Evolutionary conservation across 2,329 filamentous ascomycete species (phyloP).

Genomic region (Hypoxylon sp.): DNA sequence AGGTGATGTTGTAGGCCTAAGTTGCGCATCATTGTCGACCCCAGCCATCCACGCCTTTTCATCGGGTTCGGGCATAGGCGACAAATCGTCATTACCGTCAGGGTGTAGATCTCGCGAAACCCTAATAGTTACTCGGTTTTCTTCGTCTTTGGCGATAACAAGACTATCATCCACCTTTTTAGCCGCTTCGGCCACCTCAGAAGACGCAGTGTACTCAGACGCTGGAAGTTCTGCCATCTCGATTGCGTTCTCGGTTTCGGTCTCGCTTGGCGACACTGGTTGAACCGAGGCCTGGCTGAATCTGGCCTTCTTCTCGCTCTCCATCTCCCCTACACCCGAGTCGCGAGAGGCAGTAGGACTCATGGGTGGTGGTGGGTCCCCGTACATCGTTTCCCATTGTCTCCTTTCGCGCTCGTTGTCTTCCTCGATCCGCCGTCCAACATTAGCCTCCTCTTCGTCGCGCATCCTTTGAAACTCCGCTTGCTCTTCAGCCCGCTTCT

Average conservation of each 20-base stretch:
- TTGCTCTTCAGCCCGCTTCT: constrained; percentile 65
- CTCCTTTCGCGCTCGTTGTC: constrained; percentile 72
- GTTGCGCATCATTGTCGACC: constrained; percentile 52
- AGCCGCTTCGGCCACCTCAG: constrained; percentile 26
- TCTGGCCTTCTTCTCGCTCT: constrained; percentile 59
- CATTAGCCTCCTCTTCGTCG: constrained; percentile 74
- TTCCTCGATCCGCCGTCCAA: constrained; percentile 76
- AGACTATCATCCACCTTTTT: constrained; percentile 54
- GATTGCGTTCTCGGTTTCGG: constrained; percentile 61
- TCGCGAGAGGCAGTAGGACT: constrained; percentile 59
- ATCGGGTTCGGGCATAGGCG: constrained; percentile 47
- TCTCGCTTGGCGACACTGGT: constrained; percentile 55
- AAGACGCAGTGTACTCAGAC: constrained; percentile 46
- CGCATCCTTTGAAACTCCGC: constrained; percentile 63
- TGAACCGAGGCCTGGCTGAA: constrained; percentile 56
- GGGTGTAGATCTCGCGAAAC: constrained; percentile 65
- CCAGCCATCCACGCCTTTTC: constrained; percentile 55
- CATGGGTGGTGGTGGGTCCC: constrained; percentile 60
- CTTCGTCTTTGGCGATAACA: constrained; percentile 59
- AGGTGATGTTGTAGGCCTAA: constrained; percentile 49
- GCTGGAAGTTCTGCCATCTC: constrained; percentile 68
- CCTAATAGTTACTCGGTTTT: constrained; percentile 67
- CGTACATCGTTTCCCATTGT: constrained; percentile 85
- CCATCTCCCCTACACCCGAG: constrained; percentile 66
- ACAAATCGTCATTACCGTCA: constrained; percentile 46